Evolutionary conservation across 495 filamentous ascomycete species (phyloP).

Genomic region (Lichenothelia convexa): DNA sequence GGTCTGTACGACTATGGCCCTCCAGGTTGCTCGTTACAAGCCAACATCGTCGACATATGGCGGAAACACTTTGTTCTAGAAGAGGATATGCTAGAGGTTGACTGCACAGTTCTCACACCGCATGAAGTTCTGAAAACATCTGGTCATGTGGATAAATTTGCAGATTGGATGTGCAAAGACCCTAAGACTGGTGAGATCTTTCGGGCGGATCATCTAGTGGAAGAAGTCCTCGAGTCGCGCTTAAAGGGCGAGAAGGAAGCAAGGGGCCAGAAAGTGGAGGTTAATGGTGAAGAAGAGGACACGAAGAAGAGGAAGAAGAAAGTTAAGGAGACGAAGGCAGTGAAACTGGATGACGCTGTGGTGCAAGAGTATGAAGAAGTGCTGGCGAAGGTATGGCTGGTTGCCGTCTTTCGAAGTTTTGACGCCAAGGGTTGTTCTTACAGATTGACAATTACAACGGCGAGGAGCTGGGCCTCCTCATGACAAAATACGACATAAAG

Average conservation of each 20-base stretch:
- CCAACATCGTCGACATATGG: constrained; percentile 80
- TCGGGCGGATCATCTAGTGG: constrained; percentile 86
- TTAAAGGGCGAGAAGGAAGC: constrained; percentile 43
- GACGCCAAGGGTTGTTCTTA: too few relatives aligned
- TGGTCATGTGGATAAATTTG: constrained; percentile 94
- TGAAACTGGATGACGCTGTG: constrained; percentile 45
- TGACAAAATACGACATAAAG: constrained; percentile 45
- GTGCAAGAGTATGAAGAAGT: constrained; percentile 50
- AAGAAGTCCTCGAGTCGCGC: constrained; percentile 72
- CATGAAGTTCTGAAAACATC: constrained; percentile 86
- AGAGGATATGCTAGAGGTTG: constrained; percentile 30
- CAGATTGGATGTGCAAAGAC: constrained; percentile 99
- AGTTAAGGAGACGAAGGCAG: constrained; percentile 33
- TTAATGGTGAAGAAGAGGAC: constrained; percentile 27
- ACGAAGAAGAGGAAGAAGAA: constrained; percentile 36
- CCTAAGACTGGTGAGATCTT: constrained; percentile 93
- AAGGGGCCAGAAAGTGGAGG: constrained; percentile 40
- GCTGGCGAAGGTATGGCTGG: constrained; percentile 50
- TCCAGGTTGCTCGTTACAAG: constrained; percentile 23
- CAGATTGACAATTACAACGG: constrained; percentile 21
- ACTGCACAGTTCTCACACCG: constrained; percentile 34
- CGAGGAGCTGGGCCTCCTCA: constrained; percentile 36
- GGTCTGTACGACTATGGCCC: constrained; percentile 26
- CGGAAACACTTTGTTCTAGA: constrained; percentile 43
- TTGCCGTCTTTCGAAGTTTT: too few relatives aligned